Evolutionary conservation across 805 yeast genomes (phyloP), one percentile per base, ranked within the genome.

Genomic region (Wickerhamomyces canadensis): DNA sequence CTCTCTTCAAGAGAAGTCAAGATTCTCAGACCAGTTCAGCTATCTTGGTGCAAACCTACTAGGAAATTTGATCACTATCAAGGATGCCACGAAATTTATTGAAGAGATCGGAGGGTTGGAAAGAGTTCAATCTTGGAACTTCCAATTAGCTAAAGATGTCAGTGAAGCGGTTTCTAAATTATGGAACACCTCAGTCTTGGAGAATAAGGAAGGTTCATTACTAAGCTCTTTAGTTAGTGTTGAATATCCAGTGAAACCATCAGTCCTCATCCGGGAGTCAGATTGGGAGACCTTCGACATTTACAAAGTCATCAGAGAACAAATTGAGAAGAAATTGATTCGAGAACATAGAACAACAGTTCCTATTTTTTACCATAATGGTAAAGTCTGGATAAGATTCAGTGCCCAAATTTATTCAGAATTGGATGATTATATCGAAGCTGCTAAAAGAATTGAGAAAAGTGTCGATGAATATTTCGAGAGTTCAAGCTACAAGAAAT

Each of bases 361-460:
- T 22, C 84, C 78, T 6, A 44, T 68, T 23, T 52, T 49, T 2
- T 44, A 56, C 31, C 78, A 74, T 49, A 60, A 68, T 25, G 70
- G 60, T 3, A 45, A 47, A 22, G 31, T 68, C 21, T 71, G 61
- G 57, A 58, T 63, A 19, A 67, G 91, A 43, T 72, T 78, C 44
- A 70, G 80, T 37, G 78, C 78, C 19, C 83, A 78, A 48, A 57
- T 78, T 8, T 81, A 78, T 54, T 72, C 76, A 43, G 82, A 77
- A 32, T 45, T 72, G 13, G 60, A 60, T 6, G 88, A 81, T 47
- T 80, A 66, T 52, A 60, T 62, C 22, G 54, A 58, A 33, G 80
- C 76, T 4, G 63, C 71, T 19, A 60, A 63, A 15, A 58, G 58
- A 2, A 49, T 77, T 23, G 48, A 60, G 19, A 49, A 60, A 14